Base-by-base conservation (phyloP, 148 eudicot genomes). In the Silene conica region DNA sequence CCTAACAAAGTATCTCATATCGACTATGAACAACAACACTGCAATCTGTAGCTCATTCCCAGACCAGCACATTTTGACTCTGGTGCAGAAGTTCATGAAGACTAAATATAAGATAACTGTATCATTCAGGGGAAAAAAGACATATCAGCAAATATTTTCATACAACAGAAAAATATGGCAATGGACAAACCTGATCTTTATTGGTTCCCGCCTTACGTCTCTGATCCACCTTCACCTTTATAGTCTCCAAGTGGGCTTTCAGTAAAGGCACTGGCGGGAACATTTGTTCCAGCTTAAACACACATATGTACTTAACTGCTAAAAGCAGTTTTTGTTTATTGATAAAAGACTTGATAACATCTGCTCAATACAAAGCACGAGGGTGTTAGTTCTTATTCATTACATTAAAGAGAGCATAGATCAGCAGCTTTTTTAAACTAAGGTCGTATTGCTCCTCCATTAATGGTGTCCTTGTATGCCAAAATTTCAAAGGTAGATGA, bases 231-330 rank as follows among this genome's bases (percentile, higher is more conserved):
- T 3, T 50, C 9, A 26, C 31, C 69, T 25, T 60, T 8, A 76
- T 6, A 60, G 0, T 1, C 12, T 71, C 65, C 83, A 76, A 20
- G 50, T 76, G 73, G 14, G 52, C 46, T 76, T 72, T 15, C n/a
- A 80, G 65, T 18, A 80, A 45, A 59, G 79, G 79, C 50, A 59
- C 73, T 0, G 65, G 76, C 15, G 79, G 73, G 21, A 76, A 76
- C 63, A 13, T 55, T 22, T 0, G 5, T 72, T 76, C 70, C 73
- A 66, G 52, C 58, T 67, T 72, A 67, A 80, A 76, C 21, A 23
- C 70, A 41, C 79, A 80, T 56, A 80, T 80, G 50, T 46, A 66
- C 38, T 72, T 80, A 20, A 76, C 61, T 11, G 83, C 79, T 60
- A 5, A 4, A 65, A 80, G 76, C 50, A 38, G 20, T 46, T 72